Conservation (phyloP, 331 rosid species). For the Malus hybrid region DNA sequence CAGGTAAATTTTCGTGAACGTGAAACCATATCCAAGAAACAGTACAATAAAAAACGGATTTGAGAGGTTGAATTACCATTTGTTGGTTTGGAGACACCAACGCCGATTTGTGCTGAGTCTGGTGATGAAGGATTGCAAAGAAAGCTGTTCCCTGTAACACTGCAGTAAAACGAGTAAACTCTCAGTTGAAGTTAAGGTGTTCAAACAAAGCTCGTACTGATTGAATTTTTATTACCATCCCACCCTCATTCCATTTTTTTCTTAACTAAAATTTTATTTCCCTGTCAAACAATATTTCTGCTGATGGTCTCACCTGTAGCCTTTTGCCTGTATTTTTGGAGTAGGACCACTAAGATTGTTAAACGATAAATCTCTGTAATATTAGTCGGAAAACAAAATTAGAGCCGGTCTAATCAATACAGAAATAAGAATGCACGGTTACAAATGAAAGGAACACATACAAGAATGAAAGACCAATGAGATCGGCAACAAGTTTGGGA, state of each 20-base stretch:
- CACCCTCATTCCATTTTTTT: background rate
- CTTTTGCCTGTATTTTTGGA: conserved; percentile 83
- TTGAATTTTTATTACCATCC: background rate
- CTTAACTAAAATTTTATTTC: background rate
- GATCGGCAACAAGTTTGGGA: conserved; percentile 78
- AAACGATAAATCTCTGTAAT: conserved; percentile 75
- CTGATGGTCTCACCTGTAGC: conserved; percentile 63
- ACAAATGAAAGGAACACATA: conserved; percentile 29
- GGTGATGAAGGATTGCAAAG: conserved; percentile 54
- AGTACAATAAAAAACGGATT: background rate
- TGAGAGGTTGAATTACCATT: conserved; percentile 48
- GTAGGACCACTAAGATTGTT: conserved; percentile 94
- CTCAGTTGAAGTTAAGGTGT: conserved; percentile 1
- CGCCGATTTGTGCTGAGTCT: conserved; percentile 41
- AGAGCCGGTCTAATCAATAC: conserved; percentile 5
- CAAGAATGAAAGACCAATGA: conserved; percentile 73
- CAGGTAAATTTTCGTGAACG: conserved; percentile 11
- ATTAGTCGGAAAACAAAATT: background rate
- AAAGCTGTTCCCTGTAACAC: conserved; percentile 78
- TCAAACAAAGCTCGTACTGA: background rate
- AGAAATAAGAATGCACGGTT: background rate
- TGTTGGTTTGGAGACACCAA: conserved; percentile 40
- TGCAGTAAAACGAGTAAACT: conserved; percentile 23
- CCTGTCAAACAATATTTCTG: background rate
- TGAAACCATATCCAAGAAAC: background rate